phyloP scores from a whole-genome alignment of 192 early-diverging fungal species.

The Chytriomyces confervae region DNA sequence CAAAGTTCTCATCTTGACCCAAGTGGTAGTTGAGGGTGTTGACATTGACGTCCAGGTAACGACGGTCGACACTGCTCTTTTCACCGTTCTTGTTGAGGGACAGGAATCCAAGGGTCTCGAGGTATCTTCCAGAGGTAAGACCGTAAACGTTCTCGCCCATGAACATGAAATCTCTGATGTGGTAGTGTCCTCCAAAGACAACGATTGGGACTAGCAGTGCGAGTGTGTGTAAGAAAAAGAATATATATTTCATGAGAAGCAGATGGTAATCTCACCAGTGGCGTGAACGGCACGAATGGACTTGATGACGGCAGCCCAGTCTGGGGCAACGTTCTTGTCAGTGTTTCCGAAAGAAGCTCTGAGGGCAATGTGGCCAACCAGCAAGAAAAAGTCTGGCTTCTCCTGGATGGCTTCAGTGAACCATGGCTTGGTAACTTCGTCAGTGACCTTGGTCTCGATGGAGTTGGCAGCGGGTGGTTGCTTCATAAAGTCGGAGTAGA shows the following conservation, averaged over 20 bases:
- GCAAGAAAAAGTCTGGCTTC: conserved; percentile 55
- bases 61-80: conserved; percentile 45
- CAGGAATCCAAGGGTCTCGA: conserved; percentile 64
- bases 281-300: conserved; percentile 57
- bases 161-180: conserved; percentile 57
- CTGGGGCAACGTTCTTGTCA: conserved; percentile 13
- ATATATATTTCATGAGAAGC: too few relatives aligned
- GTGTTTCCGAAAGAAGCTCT: conserved; percentile 28
- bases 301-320: conserved; percentile 48
- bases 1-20: conserved; percentile 28
- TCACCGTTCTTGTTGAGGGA: conserved; percentile 50
- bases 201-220: conserved; percentile 44
- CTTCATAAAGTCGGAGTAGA: conserved; percentile 41
- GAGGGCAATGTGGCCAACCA: conserved; percentile 58
- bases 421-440: conserved; percentile 56
- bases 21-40: conserved; percentile 61
- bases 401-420: conserved; percentile 56
- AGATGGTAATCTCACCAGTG: background rate
- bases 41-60: conserved; percentile 61
- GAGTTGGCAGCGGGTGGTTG: conserved; percentile 27
- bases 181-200: conserved; percentile 61
- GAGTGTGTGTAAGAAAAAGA: too few relatives aligned
- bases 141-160: conserved; percentile 51
- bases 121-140: conserved; percentile 56
- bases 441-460: conserved; percentile 46